phyloP scores from a whole-genome alignment of 208 protist species.

The Strigomonas culicis region DNA sequence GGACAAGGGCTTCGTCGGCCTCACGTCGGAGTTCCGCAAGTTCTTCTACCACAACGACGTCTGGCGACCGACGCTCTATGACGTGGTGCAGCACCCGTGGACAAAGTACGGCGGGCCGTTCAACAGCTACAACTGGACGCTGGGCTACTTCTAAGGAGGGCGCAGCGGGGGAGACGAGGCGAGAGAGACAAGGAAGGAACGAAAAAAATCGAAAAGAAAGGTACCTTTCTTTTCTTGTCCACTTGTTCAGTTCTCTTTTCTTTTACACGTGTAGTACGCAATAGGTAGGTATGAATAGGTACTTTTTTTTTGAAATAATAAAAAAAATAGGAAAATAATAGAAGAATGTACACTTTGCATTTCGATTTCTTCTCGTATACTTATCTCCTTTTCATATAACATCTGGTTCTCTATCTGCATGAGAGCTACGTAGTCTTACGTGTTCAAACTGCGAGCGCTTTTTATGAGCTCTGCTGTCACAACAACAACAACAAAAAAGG shows the following conservation, averaged over 20 bases:
- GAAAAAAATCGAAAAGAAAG: not conserved
- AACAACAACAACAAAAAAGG: not conserved
- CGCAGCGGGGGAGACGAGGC: too few species aligned
- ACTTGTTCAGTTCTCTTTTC: constrained; percentile 6
- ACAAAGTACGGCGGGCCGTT: constrained; percentile 80
- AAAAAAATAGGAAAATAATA: constrained; percentile 2
- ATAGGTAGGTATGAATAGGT: constrained; percentile 4
- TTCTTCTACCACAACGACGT: constrained; percentile 93
- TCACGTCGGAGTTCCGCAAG: constrained; percentile 88
- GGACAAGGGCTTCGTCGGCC: constrained; percentile 88
- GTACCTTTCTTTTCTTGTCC: constrained; percentile 12
- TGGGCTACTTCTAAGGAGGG: constrained; percentile 79
- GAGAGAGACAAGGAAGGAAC: too few species aligned
- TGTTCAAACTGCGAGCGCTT: not conserved
- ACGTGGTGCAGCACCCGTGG: constrained; percentile 88
- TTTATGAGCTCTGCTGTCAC: not conserved
- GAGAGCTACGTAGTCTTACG: not conserved
- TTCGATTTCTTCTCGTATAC: not conserved
- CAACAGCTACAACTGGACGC: constrained; percentile 89
- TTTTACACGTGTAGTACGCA: not conserved
- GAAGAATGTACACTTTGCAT: not conserved
- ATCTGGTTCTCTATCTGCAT: not conserved
- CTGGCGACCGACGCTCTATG: constrained; percentile 84
- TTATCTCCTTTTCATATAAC: not conserved
- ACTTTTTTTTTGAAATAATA: constrained; percentile 6